Base-by-base conservation (phyloP, 257 asterid species). In the Datura wrightii region DNA sequence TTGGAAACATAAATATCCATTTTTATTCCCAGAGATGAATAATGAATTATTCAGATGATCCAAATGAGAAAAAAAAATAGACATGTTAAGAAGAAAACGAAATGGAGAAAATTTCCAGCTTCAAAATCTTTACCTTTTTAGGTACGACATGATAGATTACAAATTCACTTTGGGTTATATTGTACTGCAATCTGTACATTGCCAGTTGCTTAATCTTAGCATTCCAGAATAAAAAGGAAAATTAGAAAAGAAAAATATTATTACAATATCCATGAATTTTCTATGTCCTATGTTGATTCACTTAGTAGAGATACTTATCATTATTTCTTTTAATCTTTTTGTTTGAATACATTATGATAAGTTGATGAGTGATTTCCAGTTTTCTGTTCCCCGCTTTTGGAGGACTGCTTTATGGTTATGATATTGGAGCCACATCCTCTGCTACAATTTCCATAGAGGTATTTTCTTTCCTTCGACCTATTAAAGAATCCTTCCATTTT, bases 321-420 rank as follows among this genome's bases (percentile, higher is more conserved):
- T 36, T 24, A 18, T 79, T 60, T 8, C 37, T 10, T 31, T 8
- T 48, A 3, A 46, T 53, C 10, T 86, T 69, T 67, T 53, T n/a
- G n/a, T 71, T 8, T 67, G 76, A 46, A 56, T 36, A 65, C 19
- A 39, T 42, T n/a, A 79, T 56, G 83, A 80, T 54, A 36, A 84
- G 24, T 44, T 58, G 83, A 63, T 63, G 24, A 59, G 11, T 24
- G 31, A 78, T 52, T 90, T 62, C 80, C 95, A 97, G 99, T 89
- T 97, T 97, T 85, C 88, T 97, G 85, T 97, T 95, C 90, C 99
- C 98, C 8, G 99, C 99, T 83, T 71, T 95, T 80, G 99, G 99
- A 85, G 99, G 99, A 67, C 88, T 97, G 74, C 91, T 97, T 42
- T 97, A 94, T 89, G 99, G 99, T 83, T 95, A 97, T 91, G 99